phyloP scores from a whole-genome alignment of 805 yeast species.

The Priceomyces castillae region DNA sequence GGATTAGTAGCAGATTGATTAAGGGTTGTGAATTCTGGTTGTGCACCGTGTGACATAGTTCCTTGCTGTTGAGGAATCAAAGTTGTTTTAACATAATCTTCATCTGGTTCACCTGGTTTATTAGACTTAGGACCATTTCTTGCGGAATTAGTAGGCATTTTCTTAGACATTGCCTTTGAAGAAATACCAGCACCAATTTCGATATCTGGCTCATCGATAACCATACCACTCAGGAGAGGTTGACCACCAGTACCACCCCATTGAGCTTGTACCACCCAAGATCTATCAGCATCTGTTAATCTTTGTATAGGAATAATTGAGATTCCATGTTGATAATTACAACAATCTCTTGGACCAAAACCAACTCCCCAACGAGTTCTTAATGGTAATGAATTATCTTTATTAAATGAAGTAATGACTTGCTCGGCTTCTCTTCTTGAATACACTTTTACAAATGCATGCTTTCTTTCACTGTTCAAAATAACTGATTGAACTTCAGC shows the following conservation, averaged over 20 bases:
- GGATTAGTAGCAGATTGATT: constrained; percentile 41
- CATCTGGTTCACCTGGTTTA: constrained; percentile 56
- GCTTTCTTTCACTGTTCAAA: constrained; percentile 83
- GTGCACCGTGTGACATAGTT: constrained; percentile 33
- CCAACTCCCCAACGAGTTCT: constrained; percentile 99
- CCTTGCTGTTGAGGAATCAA: constrained; percentile 20
- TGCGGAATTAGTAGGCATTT: constrained; percentile 88
- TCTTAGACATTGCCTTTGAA: constrained; percentile 84
- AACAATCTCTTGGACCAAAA: constrained; percentile 97
- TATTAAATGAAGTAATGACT: constrained; percentile 69
- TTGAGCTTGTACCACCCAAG: constrained; percentile 87
- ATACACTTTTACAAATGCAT: constrained; percentile 93
- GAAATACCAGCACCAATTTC: constrained; percentile 94
- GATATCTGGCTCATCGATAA: constrained; percentile 95
- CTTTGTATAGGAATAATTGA: constrained; percentile 84
- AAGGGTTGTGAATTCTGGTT: constrained; percentile 34
- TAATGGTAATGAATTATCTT: constrained; percentile 59
- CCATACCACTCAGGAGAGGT: constrained; percentile 73
- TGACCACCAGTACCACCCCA: constrained; percentile 97
- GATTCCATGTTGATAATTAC: constrained; percentile 88
- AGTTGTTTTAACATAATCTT: constrained; percentile 36
- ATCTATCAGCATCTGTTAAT: constrained; percentile 88
- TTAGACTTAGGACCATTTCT: constrained; percentile 84
- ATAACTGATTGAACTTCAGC: constrained; percentile 93
- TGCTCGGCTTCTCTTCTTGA: constrained; percentile 89